Evolutionary conservation across 495 filamentous ascomycete genomes (phyloP), one percentile per base, ranked within the genome.

Genomic region (Neurospora sublineolata): DNA sequence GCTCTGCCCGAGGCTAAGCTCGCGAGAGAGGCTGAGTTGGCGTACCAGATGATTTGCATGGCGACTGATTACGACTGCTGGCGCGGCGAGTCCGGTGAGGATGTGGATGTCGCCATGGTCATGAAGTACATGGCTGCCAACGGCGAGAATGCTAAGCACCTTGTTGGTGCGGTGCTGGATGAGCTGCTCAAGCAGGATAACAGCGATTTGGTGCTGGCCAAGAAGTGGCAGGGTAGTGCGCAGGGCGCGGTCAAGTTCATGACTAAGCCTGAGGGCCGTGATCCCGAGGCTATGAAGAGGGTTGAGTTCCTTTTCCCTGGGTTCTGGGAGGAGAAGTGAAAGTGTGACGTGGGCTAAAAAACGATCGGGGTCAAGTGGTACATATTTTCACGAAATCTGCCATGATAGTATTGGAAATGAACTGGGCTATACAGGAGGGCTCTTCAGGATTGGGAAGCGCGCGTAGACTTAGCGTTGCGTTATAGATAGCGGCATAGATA

Each of bases 1-100:
- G 89, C 91, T 30, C 86, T 98, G n/a, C 95, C 95, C 33, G 95
- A 99, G 84, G 91, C 94, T 39, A 98, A 98, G 84, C 89, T 99
- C 14, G 95, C 95, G 37, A 87, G 92, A 39, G 95, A 99, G 84
- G 96, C 96, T 5, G 96, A 99, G 84, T 90, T 99, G 74, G 91
- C 91, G 18, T 97, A 97, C 78, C 93, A 94, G 83, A 94, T 97
- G 88, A 94, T 99, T 75, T 97, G 94, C 85, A 99, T 99, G 96
- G 90, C 91, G 37, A 99, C 95, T 30, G 95, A 99, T 82, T 99
- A 99, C 77, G 96, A 99, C 81, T 97, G 94, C 87, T 98, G 95
- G 95, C 91, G 92, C 78, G 52, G 33, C 27, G 52, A 64, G 52
- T 83, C 80, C 38, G 84, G 84, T 6, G 89, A 87, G 64, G 91